Percentiles rank a stretch among this genome's conserved stretches.
phyloP scores from a whole-genome alignment of 2,329 filamentous ascomycete genomes.

The Hypoxylon sp. region DNA sequence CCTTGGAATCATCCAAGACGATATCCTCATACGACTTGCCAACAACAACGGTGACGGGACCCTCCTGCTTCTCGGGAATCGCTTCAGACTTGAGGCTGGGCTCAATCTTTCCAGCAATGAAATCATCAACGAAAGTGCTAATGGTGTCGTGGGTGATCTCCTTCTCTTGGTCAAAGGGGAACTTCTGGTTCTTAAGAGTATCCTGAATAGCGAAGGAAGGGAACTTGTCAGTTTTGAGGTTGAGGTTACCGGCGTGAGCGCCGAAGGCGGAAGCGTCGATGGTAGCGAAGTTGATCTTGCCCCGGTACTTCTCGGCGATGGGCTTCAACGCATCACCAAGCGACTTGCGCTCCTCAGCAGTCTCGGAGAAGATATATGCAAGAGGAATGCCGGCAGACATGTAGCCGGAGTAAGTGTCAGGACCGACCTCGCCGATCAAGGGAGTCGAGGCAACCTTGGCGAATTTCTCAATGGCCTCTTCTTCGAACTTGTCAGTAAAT shows the following conservation, averaged over 20 bases:
- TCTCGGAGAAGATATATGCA: conserved; percentile 98
- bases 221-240: conserved; percentile 95
- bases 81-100: conserved; percentile 99
- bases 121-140: conserved; percentile 86
- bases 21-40: conserved; percentile 94
- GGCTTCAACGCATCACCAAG: conserved; percentile 84
- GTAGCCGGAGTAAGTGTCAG: conserved; percentile 95
- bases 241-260: conserved; percentile 95
- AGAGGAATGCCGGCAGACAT: conserved; percentile 93
- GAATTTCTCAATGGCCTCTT: conserved; percentile 84
- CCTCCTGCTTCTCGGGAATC: conserved; percentile 92
- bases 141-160: conserved; percentile 80
- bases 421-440: conserved; percentile 94
- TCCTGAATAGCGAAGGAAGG: conserved; percentile 98
- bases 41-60: conserved; percentile 87
- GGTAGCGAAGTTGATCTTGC: conserved; percentile 96
- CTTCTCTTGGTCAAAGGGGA: conserved; percentile 88
- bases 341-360: conserved; percentile 85
- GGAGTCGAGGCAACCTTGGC: conserved; percentile 88
- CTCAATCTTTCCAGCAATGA: conserved; percentile 86
- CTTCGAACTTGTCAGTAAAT: conserved; percentile 85
- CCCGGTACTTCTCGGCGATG: conserved; percentile 91
- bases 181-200: conserved; percentile 95
- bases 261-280: conserved; percentile 96
- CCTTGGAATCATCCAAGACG: conserved; percentile 94